Base-by-base conservation (phyloP, 2,329 filamentous ascomycete species). In the Ophiostoma piceae region DNA sequence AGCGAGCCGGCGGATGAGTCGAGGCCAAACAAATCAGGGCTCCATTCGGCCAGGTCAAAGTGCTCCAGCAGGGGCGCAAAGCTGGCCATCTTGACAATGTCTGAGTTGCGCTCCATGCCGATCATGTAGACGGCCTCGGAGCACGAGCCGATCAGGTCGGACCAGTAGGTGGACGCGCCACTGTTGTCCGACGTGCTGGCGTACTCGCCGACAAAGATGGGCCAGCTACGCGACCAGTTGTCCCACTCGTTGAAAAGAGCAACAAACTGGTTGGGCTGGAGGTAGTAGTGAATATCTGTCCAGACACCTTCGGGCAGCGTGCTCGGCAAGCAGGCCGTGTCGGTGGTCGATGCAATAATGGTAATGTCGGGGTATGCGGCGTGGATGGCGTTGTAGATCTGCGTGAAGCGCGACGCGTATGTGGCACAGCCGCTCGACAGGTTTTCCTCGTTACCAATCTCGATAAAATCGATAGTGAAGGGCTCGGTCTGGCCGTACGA, bases 41-140 rank as follows among this genome's bases (percentile, higher is more conserved):
- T 62, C 57, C 57, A 62, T 16, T 62, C n/a, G 5, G 57, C 57
- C 26, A 62, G 22, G 57, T 62, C 57, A 62, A 62, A 62, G 57
- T 62, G 57, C 57, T 62, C 57, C 11, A 62, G 57, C 57, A 62
- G 26, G 9, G 57, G 57, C 5, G 57, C 57, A 32, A 62, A 62
- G 57, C 57, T 62, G 3, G 57, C 57, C 57, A 62, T 62, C 57
- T 62, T 62, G 26, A 62, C 57, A 62, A 62, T 32, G 57, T 62
- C 57, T 11, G 57, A 62, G 57, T 62, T 62, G 57, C 57, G 57
- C 57, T 62, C 57, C 26, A 62, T 22, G 22, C 57, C 57, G 14
- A 62, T 62, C 57, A 62, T 62, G 57, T 62, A 62, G 11, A 62
- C 57, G 57, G 57, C 57, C 57, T 62, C 57, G 26, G 57, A 62